Base-by-base conservation (phyloP, 2,329 filamentous ascomycete species). In the Sarocladium strictum region DNA sequence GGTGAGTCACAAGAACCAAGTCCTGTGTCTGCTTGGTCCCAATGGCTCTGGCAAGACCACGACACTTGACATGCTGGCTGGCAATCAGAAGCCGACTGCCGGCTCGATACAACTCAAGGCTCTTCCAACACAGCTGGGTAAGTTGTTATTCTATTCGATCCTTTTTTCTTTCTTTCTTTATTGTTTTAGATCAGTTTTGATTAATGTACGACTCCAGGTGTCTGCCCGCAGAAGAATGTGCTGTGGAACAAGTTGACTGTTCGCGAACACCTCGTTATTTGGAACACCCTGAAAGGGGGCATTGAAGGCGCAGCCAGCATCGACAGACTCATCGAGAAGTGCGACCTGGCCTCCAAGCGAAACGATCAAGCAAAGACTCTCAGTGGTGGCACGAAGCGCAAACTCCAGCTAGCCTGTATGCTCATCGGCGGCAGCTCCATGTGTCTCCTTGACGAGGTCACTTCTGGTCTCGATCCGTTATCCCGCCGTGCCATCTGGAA, bases 11-110 rank as follows among this genome's bases (percentile, higher is more conserved):
- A 81, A 83, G 59, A 90, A 90, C 0, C 84, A 93, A 62, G 93
- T 96, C 45, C 78, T 92, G 65, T 86, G 90, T 1, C 72, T 95
- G 0, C 77, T 96, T 0, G 43, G 73, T 76, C 49, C 79, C 62
- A 83, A 86, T 60, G 73, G 82, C 79, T 88, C 83, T 60, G 90
- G 90, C 21, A 95, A 96, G 67, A 88, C 83, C 40, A 95, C 90
- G 0, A 66, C 65, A 2, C 61, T 68, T 9, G 64, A 68, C 37
- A 63, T 63, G 14, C 61, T 67, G 24, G 63, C 65, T 1, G 65
- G 65, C 11, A 64, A 88, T 10, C 80, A 80, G 51, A 77, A 73
- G 10, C 78, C 85, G 4, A 83, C 82, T 0, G 74, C 72, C 15
- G 86, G 85, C 1, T 72, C 74, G 1, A 83, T 89, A 47, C 71